Base-by-base conservation (phyloP, 2,329 filamentous ascomycete genomes). In the Huntiella bhutanensis region DNA sequence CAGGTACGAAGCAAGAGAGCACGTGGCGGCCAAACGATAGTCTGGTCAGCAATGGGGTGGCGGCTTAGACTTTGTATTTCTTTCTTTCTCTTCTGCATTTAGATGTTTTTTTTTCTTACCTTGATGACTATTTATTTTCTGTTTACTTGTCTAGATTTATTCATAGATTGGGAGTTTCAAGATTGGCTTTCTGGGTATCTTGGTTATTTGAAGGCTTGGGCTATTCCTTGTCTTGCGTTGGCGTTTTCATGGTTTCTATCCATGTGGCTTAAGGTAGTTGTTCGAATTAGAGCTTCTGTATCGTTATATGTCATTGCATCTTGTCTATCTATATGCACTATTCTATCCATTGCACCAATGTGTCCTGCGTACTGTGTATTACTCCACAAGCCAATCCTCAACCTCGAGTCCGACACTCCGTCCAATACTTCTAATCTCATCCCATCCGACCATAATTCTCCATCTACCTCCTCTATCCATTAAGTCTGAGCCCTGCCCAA, bases 1-100 rank as follows among this genome's bases (percentile, higher is more conserved):
- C 80, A 0, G 83, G 85, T 5, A 93, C 84, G 1, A 86, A 76
- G 57, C 82, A 88, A 59, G 82, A 93, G 59, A 81, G 85, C 44
- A 93, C 83, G 2, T 94, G 86, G 87, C 60, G 62, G 13, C 49
- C 56, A 4, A 59, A 63, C 8, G 64, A 67, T 47, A 28, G 22
- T 10, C 22, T 28, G 8, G 22, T 28, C 44, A 47, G 35, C 28
- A 47, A 38, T 36, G 41, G 5, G 32, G 44, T 6, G 47, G 47
- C 33, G 41, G 44, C 17, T 56, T 58, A 12, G 46, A 53, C 15
- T 55, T 55, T 5, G 55, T 11, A 50, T 55, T 40, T 55, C 45
- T 10, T 49, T 55, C 33, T 54, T 22, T 43, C 22, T 22, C 6
- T 28, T 34, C 17, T 46, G 22, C 8, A 34, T 12, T 47, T 28